These are phyloP conservation scores for Lepiota venenata DNA, from an alignment of 768 basidiomycete genomes.

Conservation along the genomic window DNA sequence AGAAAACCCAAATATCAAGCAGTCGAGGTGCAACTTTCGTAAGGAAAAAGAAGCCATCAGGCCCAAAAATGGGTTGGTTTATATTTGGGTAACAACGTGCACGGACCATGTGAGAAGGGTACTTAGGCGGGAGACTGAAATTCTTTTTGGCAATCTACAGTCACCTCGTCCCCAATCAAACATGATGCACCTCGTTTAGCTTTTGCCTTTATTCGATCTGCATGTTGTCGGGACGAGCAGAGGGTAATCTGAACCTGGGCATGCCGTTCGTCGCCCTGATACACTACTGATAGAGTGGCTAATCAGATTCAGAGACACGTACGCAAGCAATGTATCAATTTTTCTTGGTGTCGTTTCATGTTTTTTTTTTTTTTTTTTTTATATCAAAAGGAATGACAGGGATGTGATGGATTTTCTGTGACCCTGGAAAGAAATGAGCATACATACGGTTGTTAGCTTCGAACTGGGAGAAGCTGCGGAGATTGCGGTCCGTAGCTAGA, in stretches of 20 bases:
- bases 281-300: constrained; percentile 51
- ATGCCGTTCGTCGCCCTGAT: constrained; percentile 54
- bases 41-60: constrained; percentile 22
- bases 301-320: constrained; percentile 68
- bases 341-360: not conserved
- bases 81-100: constrained; percentile 31
- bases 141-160: constrained; percentile 14
- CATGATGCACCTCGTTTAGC: constrained; percentile 3
- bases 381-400: not conserved
- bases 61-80: constrained; percentile 10
- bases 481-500: constrained; percentile 7
- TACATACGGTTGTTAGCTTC: constrained; percentile 12
- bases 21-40: constrained; percentile 68
- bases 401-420: not conserved
- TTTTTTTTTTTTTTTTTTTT: not conserved
- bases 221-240: constrained; percentile 26
- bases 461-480: constrained; percentile 1
- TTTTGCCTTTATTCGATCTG: not conserved
- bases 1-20: constrained; percentile 71
- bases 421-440: constrained; percentile 9
- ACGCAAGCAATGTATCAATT: too few relatives aligned
- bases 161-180: constrained; percentile 10
- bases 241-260: constrained; percentile 57
- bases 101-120: constrained; percentile 42
- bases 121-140: constrained; percentile 22